Conservation (phyloP, 2,329 filamentous ascomycete genomes). For the Metarhizium guizhouense region DNA sequence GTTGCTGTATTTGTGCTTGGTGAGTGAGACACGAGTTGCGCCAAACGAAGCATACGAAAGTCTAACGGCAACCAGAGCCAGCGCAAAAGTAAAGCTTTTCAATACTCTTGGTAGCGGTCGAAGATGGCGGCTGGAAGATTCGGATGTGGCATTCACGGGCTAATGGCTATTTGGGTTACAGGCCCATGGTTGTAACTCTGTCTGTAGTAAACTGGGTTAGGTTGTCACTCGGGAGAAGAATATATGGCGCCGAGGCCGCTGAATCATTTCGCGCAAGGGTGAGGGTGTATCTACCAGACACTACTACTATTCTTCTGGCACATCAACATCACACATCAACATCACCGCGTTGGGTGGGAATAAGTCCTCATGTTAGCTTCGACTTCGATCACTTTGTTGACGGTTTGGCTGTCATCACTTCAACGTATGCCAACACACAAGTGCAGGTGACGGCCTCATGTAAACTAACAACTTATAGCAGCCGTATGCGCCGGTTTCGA, state of each 20-base stretch:
- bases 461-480: background rate
- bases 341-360: background rate
- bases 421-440: background rate
- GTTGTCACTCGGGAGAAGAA: background rate
- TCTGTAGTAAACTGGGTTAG: background rate
- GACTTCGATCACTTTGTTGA: background rate
- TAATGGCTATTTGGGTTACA: background rate
- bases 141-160: background rate
- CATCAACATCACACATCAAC: too few species aligned
- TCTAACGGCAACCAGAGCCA: background rate
- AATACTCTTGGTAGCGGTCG: background rate
- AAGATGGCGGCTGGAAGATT: background rate
- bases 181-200: background rate
- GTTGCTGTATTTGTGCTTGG: slow-evolving; percentile 2
- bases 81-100: background rate
- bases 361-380: background rate
- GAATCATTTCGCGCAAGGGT: too few species aligned
- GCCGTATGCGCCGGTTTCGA: background rate
- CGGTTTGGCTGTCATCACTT: background rate
- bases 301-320: too few species aligned
- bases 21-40: background rate
- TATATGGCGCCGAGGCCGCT: background rate
- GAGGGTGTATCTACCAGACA: too few species aligned
- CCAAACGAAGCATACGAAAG: background rate
- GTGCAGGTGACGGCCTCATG: background rate